phyloP scores from a whole-genome alignment of 306 rosid genomes.

The Sesbania bispinosa region DNA sequence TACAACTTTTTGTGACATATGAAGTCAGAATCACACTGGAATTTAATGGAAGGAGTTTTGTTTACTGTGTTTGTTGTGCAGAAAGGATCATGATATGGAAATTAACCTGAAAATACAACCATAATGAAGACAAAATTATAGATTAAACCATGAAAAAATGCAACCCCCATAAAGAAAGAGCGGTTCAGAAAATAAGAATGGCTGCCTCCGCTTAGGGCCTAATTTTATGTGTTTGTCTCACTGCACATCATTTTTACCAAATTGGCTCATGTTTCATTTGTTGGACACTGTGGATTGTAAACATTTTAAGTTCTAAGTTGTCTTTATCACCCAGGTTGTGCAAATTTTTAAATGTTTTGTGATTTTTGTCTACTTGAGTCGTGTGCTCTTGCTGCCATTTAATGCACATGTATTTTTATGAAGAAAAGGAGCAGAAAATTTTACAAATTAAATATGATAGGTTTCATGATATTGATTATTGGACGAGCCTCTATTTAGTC shows the following conservation, averaged over 20 bases:
- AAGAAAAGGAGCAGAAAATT: slow-evolving; percentile 1
- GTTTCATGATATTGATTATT: slow-evolving; percentile 16
- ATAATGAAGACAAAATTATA: background rate
- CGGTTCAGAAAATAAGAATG: background rate
- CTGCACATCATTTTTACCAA: background rate
- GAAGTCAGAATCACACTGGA: slow-evolving; percentile 4
- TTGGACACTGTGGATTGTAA: background rate
- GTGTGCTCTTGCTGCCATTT: slow-evolving; percentile 5
- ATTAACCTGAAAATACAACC: slow-evolving; percentile 9
- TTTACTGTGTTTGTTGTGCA: background rate
- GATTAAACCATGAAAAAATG: slow-evolving; percentile 19
- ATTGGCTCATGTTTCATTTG: slow-evolving; percentile 11
- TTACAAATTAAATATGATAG: background rate
- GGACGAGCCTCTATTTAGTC: slow-evolving; percentile 7
- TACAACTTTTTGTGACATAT: slow-evolving; percentile 1
- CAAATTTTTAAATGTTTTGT: background rate
- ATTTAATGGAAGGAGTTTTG: background rate
- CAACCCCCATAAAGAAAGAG: background rate
- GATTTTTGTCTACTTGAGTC: background rate
- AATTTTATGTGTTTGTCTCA: background rate
- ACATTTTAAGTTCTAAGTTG: background rate
- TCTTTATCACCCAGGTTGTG: background rate
- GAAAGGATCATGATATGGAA: background rate
- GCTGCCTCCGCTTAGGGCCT: background rate
- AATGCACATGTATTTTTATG: background rate